Evolutionary conservation across 768 basidiomycete genomes (phyloP).

Genomic region (Boletus sp.): DNA sequence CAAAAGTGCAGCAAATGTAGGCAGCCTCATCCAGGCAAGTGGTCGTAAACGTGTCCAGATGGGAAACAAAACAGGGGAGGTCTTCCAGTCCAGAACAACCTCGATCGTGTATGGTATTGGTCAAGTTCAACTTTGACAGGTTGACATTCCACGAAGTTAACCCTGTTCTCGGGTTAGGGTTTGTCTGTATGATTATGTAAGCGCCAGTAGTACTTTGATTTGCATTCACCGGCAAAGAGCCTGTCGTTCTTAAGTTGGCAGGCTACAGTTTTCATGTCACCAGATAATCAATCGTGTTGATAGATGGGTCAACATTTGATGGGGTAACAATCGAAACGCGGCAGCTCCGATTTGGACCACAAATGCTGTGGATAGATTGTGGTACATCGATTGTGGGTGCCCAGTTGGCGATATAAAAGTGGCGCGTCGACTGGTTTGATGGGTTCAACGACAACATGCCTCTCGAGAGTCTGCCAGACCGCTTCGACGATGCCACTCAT

Average conservation of each 20-base stretch:
- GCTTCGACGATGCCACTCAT: too few relatives aligned
- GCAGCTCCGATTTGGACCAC: not conserved
- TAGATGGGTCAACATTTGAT: too few relatives aligned
- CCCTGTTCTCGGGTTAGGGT: slow-evolving; percentile 23
- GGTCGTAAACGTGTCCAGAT: not conserved
- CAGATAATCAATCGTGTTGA: not conserved
- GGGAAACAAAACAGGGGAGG: not conserved
- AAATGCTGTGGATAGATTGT: not conserved
- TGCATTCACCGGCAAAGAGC: too few relatives aligned
- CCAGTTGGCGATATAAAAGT: not conserved
- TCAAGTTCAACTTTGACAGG: slow-evolving; percentile 19
- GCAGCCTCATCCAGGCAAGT: slow-evolving; percentile 22
- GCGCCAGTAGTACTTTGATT: too few relatives aligned
- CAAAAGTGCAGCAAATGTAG: slow-evolving; percentile 22
- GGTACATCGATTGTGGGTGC: not conserved
- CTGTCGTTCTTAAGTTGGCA: too few relatives aligned
- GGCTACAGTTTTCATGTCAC: not conserved
- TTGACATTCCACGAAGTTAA: slow-evolving; percentile 25
- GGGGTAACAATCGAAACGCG: too few relatives aligned
- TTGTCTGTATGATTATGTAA: not conserved
- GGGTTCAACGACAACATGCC: not conserved
- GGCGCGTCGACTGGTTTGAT: not conserved
- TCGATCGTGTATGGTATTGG: not conserved
- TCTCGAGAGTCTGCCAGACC: too few relatives aligned
- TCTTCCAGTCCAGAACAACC: not conserved